Evolutionary conservation across 306 rosid genomes (phyloP), one percentile per base, ranked within the genome.

Genomic region (Prunus mongolica): DNA sequence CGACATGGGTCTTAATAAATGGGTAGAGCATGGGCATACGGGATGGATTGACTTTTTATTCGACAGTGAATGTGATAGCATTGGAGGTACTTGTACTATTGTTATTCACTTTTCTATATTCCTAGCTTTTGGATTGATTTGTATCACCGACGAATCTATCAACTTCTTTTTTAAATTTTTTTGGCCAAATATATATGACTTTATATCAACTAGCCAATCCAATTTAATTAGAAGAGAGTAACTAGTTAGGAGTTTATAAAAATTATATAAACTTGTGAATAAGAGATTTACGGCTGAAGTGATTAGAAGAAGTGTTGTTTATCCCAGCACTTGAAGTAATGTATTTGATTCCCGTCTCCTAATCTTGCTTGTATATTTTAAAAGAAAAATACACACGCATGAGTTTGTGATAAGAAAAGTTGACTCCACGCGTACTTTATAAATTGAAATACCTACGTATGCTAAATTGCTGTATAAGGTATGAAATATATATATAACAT

Each of bases 81-180:
- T 60, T 41, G 76, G 55, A 60, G 54, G 6, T n/a, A 24, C 12
- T 25, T 25, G 1, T 0, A 57, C 4, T 11, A 9, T 15, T 24
- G 44, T 14, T 24, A 73, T 73, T 56, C 76, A 41, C 57, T 60
- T 58, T 24, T 11, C 22, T 1, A 46, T 73, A 45, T 73, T 73
- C 68, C 57, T 65, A 38, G 44, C 44, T 68, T 68, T 52, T 65
- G 85, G 61, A 44, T 58, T 74, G 10, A 47, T 49, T 12, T 49
- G n/a, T 28, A 15, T 24, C 24, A 22, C 54, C 58, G 6, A n/a
- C 9, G 5, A 28, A 75, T 62, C 71, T 20, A 13, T 64, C 71
- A 27, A 28, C 51, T 3, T 67, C 11, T 44, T 25, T 30, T 18
- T 16, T 18, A 2, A 56, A 28, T 45, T 12, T 20, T 11, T 16